A percentile compares a stretch with the other conserved stretches of the same genome.
Conservation (phyloP, 2,329 filamentous ascomycete species). For the Lecanicillium sp. region DNA sequence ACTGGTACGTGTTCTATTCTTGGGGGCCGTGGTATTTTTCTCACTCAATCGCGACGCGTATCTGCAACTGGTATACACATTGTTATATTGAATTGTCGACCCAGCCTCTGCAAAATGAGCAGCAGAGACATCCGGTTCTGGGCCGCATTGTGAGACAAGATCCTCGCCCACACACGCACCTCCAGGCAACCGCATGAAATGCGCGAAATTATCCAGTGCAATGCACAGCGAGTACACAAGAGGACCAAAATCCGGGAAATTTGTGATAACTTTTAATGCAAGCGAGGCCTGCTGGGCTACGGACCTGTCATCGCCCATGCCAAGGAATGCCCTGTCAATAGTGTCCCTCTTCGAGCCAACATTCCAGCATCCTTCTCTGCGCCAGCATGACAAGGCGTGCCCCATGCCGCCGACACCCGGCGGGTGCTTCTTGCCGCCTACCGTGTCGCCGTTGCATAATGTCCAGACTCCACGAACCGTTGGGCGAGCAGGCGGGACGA, state of each 20-base stretch:
- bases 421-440: no score
- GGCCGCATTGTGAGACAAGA: conserved; percentile 2
- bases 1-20: not conserved
- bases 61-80: conserved; percentile 9
- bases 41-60: not conserved
- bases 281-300: not conserved
- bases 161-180: no score
- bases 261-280: not conserved
- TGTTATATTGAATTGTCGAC: conserved; percentile 2
- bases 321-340: not conserved
- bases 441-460: no score
- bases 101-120: conserved; percentile 6
- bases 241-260: not conserved
- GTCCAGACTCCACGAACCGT: no score
- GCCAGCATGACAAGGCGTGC: no score
- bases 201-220: no score
- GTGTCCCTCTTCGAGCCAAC: not conserved
- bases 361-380: conserved; percentile 2
- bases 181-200: no score
- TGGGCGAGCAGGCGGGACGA: no score
- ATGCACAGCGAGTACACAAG: no score
- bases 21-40: not conserved
- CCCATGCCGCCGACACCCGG: no score
- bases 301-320: not conserved
- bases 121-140: conserved; percentile 8